Percentiles rank a stretch among this genome's conserved stretches.
Conservation (phyloP, 768 basidiomycete species). For the Astraeus odoratus region DNA sequence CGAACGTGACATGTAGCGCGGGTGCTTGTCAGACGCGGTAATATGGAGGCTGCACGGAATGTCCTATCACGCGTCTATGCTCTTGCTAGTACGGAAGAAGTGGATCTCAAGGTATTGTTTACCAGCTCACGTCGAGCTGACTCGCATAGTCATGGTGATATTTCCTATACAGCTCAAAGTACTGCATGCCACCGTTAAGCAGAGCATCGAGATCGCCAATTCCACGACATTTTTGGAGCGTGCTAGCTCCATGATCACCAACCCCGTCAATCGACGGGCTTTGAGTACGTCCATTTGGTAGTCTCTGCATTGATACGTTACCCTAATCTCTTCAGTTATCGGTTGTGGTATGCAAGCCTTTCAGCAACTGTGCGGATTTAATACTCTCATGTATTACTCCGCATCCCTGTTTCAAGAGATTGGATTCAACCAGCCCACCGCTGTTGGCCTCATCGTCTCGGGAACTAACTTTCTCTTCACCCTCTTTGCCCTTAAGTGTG, state of each 20-base stretch:
- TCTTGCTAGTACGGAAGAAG: slow-evolving; percentile 52
- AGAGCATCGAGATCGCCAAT: slow-evolving; percentile 55
- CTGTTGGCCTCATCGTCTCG: slow-evolving; percentile 72
- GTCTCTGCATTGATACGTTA: neutral
- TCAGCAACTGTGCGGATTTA: slow-evolving; percentile 82
- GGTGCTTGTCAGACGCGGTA: slow-evolving; percentile 55
- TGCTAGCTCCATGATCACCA: slow-evolving; percentile 44
- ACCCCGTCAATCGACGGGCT: slow-evolving; percentile 60
- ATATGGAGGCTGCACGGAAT: slow-evolving; percentile 40
- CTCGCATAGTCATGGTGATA: neutral
- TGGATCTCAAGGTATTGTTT: slow-evolving; percentile 51
- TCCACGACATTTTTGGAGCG: slow-evolving; percentile 56
- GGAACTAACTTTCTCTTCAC: slow-evolving; percentile 78
- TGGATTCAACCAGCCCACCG: slow-evolving; percentile 77
- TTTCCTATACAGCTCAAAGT: slow-evolving; percentile 45
- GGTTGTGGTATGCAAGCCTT: slow-evolving; percentile 77
- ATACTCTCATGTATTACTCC: slow-evolving; percentile 71
- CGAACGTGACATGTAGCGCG: slow-evolving; percentile 38
- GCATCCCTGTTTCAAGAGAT: slow-evolving; percentile 76
- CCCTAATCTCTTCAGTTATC: slow-evolving; percentile 39
- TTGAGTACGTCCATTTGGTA: slow-evolving; percentile 39
- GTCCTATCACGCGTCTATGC: slow-evolving; percentile 68
- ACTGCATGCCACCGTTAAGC: slow-evolving; percentile 51
- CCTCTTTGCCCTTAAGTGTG: slow-evolving; percentile 59
- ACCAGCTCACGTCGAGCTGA: neutral